phyloP scores from a whole-genome alignment of 768 basidiomycete genomes.

The Termitomyces eurrhizus region DNA sequence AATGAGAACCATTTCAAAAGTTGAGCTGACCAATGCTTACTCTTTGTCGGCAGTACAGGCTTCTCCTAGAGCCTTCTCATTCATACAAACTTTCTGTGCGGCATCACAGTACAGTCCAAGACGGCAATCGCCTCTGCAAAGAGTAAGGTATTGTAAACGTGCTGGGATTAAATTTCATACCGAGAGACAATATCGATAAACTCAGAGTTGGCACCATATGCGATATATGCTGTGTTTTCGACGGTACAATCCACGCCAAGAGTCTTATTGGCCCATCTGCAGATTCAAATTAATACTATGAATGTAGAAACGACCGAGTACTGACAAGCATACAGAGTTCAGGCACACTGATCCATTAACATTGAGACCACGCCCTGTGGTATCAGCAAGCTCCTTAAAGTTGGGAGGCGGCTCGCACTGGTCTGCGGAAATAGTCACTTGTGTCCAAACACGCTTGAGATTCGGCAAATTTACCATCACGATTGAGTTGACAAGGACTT shows the following conservation, averaged over 20 bases:
- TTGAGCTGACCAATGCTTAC: constrained; percentile 24
- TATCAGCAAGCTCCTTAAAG: constrained; percentile 57
- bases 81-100: constrained; percentile 49
- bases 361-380: constrained; percentile 62
- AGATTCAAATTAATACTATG: constrained; percentile 1
- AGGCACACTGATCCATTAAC: constrained; percentile 83
- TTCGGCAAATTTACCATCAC: constrained; percentile 59
- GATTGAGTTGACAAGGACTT: constrained; percentile 77
- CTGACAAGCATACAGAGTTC: constrained; percentile 79
- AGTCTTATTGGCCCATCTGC: constrained; percentile 78
- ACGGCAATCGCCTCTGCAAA: constrained; percentile 63
- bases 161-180: constrained; percentile 29
- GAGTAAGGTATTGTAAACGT: background rate
- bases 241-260: constrained; percentile 57
- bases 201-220: constrained; percentile 54
- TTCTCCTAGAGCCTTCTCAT: constrained; percentile 51
- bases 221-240: constrained; percentile 79
- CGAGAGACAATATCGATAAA: constrained; percentile 81
- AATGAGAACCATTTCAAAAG: background rate
- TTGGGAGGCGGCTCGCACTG: constrained; percentile 73
- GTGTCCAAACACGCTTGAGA: background rate
- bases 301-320: constrained; percentile 22
- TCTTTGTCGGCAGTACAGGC: constrained; percentile 53
- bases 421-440: constrained; percentile 40
- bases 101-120: constrained; percentile 77